Evolutionary conservation across 306 rosid species (phyloP).

Genomic region (Cucumis cinereus): DNA sequence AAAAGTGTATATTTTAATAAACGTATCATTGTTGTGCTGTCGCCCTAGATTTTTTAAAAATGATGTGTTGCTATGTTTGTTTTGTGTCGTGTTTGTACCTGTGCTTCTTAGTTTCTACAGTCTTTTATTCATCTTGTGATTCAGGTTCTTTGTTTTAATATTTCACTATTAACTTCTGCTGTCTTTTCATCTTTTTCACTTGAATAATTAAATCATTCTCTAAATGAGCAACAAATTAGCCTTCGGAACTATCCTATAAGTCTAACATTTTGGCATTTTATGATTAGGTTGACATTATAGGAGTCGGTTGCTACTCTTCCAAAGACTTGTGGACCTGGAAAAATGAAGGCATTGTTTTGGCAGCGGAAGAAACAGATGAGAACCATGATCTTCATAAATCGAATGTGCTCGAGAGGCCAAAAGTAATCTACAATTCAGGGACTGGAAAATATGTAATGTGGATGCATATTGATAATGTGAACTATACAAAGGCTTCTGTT

Average conservation of each 20-base stretch:
- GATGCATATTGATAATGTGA: conserved; percentile 90
- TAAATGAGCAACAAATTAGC: not conserved
- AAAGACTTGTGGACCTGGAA: conserved; percentile 94
- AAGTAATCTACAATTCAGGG: conserved; percentile 75
- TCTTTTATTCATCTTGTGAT: not conserved
- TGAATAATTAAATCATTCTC: not conserved
- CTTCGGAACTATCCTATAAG: not conserved
- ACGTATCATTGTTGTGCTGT: too few species aligned
- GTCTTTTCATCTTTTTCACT: not conserved
- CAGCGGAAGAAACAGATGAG: conserved; percentile 69
- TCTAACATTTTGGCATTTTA: not conserved
- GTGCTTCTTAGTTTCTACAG: too few species aligned
- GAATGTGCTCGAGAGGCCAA: conserved; percentile 93
- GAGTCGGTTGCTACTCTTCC: conserved; percentile 97
- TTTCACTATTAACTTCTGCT: not conserved
- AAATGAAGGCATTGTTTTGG: conserved; percentile 79
- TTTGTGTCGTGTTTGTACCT: too few species aligned
- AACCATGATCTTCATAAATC: conserved; percentile 81
- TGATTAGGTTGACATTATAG: conserved; percentile 81
- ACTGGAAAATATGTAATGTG: conserved; percentile 89
- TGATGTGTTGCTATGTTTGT: too few species aligned
- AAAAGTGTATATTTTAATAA: too few species aligned
- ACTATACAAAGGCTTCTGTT: conserved; percentile 87
- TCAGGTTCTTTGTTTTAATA: not conserved
- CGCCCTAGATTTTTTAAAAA: too few species aligned